A percentile compares a stretch with the other conserved stretches of the same genome.
Evolutionary conservation across 73 alveolate genomes (phyloP).

Genomic region (Urostyla sp.): DNA sequence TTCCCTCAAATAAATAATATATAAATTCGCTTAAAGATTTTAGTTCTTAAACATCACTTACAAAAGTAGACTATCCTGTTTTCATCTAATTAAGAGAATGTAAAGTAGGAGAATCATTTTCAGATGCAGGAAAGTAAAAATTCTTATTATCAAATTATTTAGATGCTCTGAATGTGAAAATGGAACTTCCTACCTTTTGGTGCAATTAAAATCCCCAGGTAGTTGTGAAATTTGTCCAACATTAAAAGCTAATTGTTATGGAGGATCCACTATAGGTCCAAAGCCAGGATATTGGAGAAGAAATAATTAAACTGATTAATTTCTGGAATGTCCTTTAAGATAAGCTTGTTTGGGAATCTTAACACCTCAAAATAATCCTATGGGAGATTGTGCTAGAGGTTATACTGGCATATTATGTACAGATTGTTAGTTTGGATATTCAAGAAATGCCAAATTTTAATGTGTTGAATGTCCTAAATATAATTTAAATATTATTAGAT

Average conservation of each 20-base stretch:
- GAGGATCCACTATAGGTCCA: conserved; percentile 52
- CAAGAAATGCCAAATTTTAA: conserved; percentile 43
- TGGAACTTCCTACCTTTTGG: background rate
- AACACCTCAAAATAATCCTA: conserved; percentile 33
- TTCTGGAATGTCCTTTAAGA: background rate
- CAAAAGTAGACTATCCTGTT: background rate
- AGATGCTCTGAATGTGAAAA: background rate
- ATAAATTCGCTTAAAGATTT: background rate
- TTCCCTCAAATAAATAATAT: background rate
- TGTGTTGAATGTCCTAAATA: conserved; percentile 62
- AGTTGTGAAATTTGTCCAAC: background rate
- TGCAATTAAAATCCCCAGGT: background rate
- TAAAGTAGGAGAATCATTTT: conserved; percentile 19
- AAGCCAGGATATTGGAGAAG: conserved; percentile 68
- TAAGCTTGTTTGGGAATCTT: conserved; percentile 35
- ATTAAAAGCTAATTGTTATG: conserved; percentile 54
- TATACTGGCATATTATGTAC: conserved; percentile 62
- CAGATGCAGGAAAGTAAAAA: background rate
- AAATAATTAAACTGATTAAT: background rate
- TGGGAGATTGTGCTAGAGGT: conserved; percentile 58
- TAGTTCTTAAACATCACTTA: background rate
- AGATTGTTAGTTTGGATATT: conserved; percentile 59
- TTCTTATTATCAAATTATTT: background rate
- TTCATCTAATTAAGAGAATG: background rate
- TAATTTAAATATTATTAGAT: background rate